Evolutionary conservation across 2,329 filamentous ascomycete species (phyloP).

Genomic region (Diplocarpon mali): DNA sequence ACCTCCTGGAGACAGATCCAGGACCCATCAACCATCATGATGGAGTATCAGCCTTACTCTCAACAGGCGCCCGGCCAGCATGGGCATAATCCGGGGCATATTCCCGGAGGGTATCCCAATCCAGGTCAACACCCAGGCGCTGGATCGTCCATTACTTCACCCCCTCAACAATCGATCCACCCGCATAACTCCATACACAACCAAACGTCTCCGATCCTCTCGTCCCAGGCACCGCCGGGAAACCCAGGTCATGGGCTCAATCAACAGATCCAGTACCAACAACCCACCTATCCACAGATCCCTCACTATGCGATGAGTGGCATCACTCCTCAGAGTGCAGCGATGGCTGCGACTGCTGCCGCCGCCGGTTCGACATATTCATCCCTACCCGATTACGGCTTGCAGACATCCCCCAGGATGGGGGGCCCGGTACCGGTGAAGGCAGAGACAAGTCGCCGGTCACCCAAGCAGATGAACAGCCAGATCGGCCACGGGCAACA

Average conservation of each 20-base stretch:
- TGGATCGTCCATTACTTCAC: slow-evolving; percentile 52
- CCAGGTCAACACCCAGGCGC: slow-evolving; percentile 41
- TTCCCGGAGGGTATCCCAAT: slow-evolving; percentile 51
- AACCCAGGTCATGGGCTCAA: slow-evolving; percentile 48
- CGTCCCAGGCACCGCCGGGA: slow-evolving; percentile 65
- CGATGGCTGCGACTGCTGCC: slow-evolving; percentile 84
- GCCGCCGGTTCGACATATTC: slow-evolving; percentile 66
- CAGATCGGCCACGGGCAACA: slow-evolving; percentile 42
- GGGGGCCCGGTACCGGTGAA: slow-evolving; percentile 51
- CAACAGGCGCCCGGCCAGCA: slow-evolving; percentile 48
- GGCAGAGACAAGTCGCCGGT: slow-evolving; percentile 64
- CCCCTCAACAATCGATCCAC: slow-evolving; percentile 58
- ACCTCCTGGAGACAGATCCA: slow-evolving; percentile 23
- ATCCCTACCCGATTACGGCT: slow-evolving; percentile 58
- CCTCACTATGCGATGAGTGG: slow-evolving; percentile 68
- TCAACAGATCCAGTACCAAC: slow-evolving; percentile 70
- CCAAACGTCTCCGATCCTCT: slow-evolving; percentile 70
- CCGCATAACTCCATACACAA: slow-evolving; percentile 45
- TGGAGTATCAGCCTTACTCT: slow-evolving; percentile 68
- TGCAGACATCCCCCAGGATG: slow-evolving; percentile 69
- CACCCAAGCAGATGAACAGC: slow-evolving; percentile 50
- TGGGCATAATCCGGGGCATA: slow-evolving; percentile 46
- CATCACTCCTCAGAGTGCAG: slow-evolving; percentile 63
- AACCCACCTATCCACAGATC: slow-evolving; percentile 47
- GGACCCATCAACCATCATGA: slow-evolving; percentile 36